Base-by-base conservation (phyloP, 352 stramenopile genomes). In the Pythium phragmitis region DNA sequence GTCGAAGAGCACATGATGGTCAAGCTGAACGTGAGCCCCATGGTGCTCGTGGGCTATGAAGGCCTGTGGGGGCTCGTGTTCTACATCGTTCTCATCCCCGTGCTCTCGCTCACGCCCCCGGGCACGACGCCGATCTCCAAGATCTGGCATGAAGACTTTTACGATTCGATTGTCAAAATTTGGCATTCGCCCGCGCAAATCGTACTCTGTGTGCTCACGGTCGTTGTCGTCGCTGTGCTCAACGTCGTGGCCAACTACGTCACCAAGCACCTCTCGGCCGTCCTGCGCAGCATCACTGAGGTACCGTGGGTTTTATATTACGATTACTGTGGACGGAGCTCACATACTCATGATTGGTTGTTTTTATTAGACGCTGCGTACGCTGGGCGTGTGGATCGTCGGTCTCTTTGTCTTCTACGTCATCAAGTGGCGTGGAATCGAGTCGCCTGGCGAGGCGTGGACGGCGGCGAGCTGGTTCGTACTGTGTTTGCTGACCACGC, bases 1-100 rank as follows among this genome's bases (percentile, higher is more conserved):
- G 84, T 95, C 14, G 89, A 96, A 63, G 89, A 96, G 71, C 80
- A 90, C 72, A 90, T 94, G 71, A 88, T 96, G 72, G 69, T 83
- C 34, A 67, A 74, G 36, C 71, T 94, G 33, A 82, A 93, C 63
- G 81, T 96, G 51, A 89, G 78, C 57, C 85, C 87, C 21, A 85
- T 96, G 77, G 73, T 92, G 66, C 75, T 94, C 49, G 88, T 96
- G 45, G 89, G 89, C 9, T 75, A 92, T 12, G 89, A 96, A 69
- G 89, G 89, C 0, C 72, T 96, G 19, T 96, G 87, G 86, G 89
- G 89, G 17, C 70, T 94, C 17, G 70, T 82, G 8, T 90, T 95
- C 57, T 89, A 94, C 64, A 47, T 86, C 23, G 43, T 86, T 23
- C 61, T 91, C 46, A 64, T 90, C 2, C 82, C 83, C 12, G 63